Base-by-base conservation (phyloP, 2,329 filamentous ascomycete genomes). In the Claviceps sp. region DNA sequence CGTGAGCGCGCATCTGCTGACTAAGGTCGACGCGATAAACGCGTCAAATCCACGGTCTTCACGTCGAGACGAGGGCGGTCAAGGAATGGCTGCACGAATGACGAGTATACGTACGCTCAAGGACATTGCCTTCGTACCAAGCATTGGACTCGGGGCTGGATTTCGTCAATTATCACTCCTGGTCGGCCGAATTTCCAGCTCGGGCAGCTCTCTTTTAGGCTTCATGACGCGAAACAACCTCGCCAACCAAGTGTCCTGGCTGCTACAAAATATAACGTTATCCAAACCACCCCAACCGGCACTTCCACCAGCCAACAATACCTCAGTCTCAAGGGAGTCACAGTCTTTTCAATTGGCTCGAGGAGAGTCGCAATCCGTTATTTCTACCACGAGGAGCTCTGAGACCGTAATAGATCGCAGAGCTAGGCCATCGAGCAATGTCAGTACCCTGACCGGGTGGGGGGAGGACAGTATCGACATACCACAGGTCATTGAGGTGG, bases 161-260 rank as follows among this genome's bases (percentile, higher is more conserved):
- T 14, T 16, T 14, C 20, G 13, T 44, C 52, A 50, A 43, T 56
- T 57, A 52, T 37, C 46, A 38, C 13, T 14, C 16, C 13, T 50
- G 7, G 13, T 1, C 5, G 4, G 20, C 24, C 34, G 30, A 50
- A 26, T 2, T 16, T 30, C n/a, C 5, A 11, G 20, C 20, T 41
- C 2, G 9, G 43, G 37, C 44, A 47, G 6, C n/a, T 13, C n/a
- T 34, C 22, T 52, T 55, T 59, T 65, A 66, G 71, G 62, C 70
- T 75, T 74, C 70, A 81, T 81, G 78, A 81, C 78, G 70, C 76
- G 74, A 63, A 79, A 81, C 67, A 81, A 81, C 62, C 71, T 81
- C 55, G 64, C 67, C 59, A 72, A 77, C 61, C 75, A 81, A 63
- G 67, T 81, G 59, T 69, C 74, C 59, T 81, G 78, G 78, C 69